Base-by-base conservation (phyloP, 805 yeast genomes). In the Aciculoconidium aculeatum region DNA sequence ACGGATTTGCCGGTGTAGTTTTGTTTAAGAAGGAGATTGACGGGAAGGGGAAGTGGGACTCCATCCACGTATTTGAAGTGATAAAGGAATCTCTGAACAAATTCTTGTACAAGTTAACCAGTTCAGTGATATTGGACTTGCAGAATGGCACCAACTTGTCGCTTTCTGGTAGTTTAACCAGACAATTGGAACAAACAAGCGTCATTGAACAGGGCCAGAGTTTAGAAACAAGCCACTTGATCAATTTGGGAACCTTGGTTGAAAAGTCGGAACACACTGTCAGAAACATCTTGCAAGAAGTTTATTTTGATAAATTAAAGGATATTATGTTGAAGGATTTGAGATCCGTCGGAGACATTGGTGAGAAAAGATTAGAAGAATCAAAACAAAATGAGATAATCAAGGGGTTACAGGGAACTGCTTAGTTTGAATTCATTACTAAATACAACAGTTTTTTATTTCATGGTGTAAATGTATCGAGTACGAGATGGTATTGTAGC, bases 301-400 rank as follows among this genome's bases (percentile, higher is more conserved):
- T 90, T 15, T 90, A 90, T 54, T 90, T 90, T 51, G 96, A 94
- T 45, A 90, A 90, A 63, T 84, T 95, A 11, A 77, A 84, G 48
- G 96, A 90, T 49, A 80, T 92, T 28, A 66, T 88, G 42, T 53
- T 62, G 46, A 64, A 60, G 40, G 70, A 64, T 40, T 53, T 64
- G 41, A 44, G 70, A 31, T 51, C 61, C 11, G 44, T 60, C 13
- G 65, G 65, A 9, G 64, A 59, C 36, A 40, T 53, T 16, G 40
- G 47, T 11, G 53, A 42, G 7, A 50, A 57, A 38, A 51, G 48
- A 23, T 45, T 39, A 20, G 65, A 59, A 22, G 50, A 51, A 19
- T 31, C 35, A 25, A 57, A 45, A 36, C 69, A 64, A 11, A 39
- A 52, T 15, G 65, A 62, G 35, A 35, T 63, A 29, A 50, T 63